Percentiles rank a stretch among this genome's conserved stretches.
phyloP scores from a whole-genome alignment of 768 basidiomycete genomes.

The Phylloporus rhodoxanthus region DNA sequence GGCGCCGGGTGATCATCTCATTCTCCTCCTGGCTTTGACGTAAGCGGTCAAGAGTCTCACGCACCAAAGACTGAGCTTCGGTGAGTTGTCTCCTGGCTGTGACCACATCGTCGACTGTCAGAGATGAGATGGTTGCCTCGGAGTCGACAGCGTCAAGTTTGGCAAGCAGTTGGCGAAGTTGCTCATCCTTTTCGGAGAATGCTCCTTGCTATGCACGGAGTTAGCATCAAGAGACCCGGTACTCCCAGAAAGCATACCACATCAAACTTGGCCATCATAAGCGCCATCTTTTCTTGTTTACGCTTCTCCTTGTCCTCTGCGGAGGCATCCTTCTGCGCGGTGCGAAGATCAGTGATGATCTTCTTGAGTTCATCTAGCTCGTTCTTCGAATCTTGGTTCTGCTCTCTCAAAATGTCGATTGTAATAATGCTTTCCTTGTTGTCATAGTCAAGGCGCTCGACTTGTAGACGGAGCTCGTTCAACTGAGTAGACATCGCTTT shows the following conservation, averaged over 20 bases:
- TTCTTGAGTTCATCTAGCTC: slow-evolving; percentile 89
- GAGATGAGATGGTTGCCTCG: slow-evolving; percentile 43
- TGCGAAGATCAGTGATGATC: slow-evolving; percentile 71
- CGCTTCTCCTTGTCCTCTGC: slow-evolving; percentile 97
- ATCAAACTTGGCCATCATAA: slow-evolving; percentile 99
- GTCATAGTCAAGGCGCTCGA: slow-evolving; percentile 91
- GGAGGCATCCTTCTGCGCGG: slow-evolving; percentile 75
- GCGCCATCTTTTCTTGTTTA: slow-evolving; percentile 98
- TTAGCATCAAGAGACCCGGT: slow-evolving; percentile 1
- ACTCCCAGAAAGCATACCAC: slow-evolving; percentile 48
- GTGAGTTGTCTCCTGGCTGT: slow-evolving; percentile 81
- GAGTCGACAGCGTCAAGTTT: slow-evolving; percentile 82
- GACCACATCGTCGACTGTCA: slow-evolving; percentile 73
- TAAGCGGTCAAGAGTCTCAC: slow-evolving; percentile 86
- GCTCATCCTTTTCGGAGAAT: slow-evolving; percentile 93
- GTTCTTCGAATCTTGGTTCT: slow-evolving; percentile 76
- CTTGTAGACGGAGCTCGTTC: slow-evolving; percentile 85
- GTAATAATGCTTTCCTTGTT: slow-evolving; percentile 92
- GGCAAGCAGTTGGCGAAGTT: slow-evolving; percentile 74
- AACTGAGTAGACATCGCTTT: slow-evolving; percentile 90
- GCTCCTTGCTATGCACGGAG: slow-evolving; percentile 63
- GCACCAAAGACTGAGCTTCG: slow-evolving; percentile 79
- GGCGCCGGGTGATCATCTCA: slow-evolving; percentile 72
- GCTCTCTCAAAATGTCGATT: slow-evolving; percentile 92
- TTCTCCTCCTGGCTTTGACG: slow-evolving; percentile 90